Base-by-base conservation (phyloP, 805 yeast species). In the Cyberlindnera nakhonratchasimensis region DNA sequence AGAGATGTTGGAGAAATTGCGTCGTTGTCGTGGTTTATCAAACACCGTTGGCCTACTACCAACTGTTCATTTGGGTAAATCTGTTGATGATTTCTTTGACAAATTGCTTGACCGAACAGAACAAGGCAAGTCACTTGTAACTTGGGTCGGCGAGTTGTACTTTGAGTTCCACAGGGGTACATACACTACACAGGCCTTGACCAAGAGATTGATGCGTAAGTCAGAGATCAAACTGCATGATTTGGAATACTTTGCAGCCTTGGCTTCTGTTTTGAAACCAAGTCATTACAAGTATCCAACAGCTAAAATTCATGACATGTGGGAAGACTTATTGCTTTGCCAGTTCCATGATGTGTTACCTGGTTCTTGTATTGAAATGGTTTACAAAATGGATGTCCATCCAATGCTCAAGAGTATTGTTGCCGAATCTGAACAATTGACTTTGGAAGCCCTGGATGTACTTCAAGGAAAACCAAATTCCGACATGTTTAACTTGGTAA, bases 291-390 rank as follows among this genome's bases (percentile, higher is more conserved):
- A 66, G 44, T 91, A 91, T 60, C 99, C 99, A 2, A 69, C 72
- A 24, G 66, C 73, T 29, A 75, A 80, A 45, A 72, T 91, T 33
- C 79, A 81, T 48, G 71, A 66, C 2, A 62, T 91, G 47, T 91
- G 99, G 99, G 91, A 88, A 61, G 80, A 86, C 62, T 79, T 91
- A 17, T 78, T 89, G 47, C 68, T 93, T 42, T 89, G 96, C 59
- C 98, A 91, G 61, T 91, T 91, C 69, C 99, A 91, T 63, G 99
- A 91, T 67, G 97, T 91, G n/a, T 71, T 93, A 39, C 99, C 99
- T 2, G 99, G 99, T 3, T 83, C 95, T 6, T 87, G 96, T 64
- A 91, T 91, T 55, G 96, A 88, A 48, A 79, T 87, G 80, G 96
- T 93, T 12, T 91, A 93, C 59, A 80, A 77, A 37, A 89, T 88